Evolutionary conservation across 2,329 filamentous ascomycete species (phyloP), one percentile per base, ranked within the genome.

Genomic region (Fusarium circinatum): DNA sequence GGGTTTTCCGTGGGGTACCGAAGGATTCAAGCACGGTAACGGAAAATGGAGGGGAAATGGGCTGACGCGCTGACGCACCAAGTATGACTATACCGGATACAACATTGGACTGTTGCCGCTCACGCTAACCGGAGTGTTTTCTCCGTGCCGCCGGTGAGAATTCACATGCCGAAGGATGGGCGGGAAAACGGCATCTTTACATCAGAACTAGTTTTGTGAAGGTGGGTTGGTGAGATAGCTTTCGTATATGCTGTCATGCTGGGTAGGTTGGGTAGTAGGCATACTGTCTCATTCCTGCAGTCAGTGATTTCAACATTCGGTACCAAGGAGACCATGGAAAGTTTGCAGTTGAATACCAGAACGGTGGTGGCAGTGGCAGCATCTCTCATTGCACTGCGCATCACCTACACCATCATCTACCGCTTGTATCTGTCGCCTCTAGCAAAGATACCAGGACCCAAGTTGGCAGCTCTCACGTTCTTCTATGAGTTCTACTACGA

Each of bases 401-500:
- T 42, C 22, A 26, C 30, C 28, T 61, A 9, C 8, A 24, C 14
- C n/a, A 18, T 34, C 8, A 14, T 54, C 36, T 54, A 42, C 49
- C 58, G 58, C 0, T 7, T 54, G 22, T 61, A 54, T 26, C 45
- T 61, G 14, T 61, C 58, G 0, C 58, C 58, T 3, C 6, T 61
- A 4, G 13, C 47, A 26, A 61, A 41, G 12, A 54, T 54, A 24
- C 58, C 58, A 8, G 58, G 58, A n/a, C 58, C 58, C 6, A 61
- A 14, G 20, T 24, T 61, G 2, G 58, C 58, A 26, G 36, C 45
- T 22, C 36, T 61, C 26, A 61, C 45, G 2, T 61, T 61, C 36
- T 61, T 61, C 22, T 61, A 61, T 24, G 58, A 61, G 8, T 61
- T 61, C 2, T 61, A 61, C 45, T 61, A 61, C 30, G 58, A 61